These are phyloP conservation scores for Centella asiatica DNA, from an alignment of 129 eudicot genomes.

Conservation along the genomic window DNA sequence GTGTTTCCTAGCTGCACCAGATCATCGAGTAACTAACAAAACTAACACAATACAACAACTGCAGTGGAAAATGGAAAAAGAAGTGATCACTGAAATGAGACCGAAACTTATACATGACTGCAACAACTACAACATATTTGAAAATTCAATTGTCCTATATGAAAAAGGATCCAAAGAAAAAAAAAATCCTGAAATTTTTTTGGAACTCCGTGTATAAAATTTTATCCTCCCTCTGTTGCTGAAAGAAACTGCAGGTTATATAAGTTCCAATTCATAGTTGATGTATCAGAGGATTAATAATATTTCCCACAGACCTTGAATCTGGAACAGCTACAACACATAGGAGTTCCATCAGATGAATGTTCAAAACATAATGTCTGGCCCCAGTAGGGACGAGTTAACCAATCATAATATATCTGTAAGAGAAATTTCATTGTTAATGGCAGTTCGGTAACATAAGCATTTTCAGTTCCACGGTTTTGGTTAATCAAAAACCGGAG, in stretches of 20 bases:
- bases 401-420: background rate
- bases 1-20: constrained; percentile 6
- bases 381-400: background rate
- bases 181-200: no score
- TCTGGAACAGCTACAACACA: background rate
- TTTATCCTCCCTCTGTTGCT: no score
- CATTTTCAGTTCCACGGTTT: background rate
- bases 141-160: background rate
- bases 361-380: background rate
- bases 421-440: background rate
- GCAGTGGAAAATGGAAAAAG: no score
- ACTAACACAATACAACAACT: no score
- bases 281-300: background rate
- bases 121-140: background rate
- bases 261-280: background rate
- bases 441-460: background rate
- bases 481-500: background rate
- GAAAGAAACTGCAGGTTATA: no score
- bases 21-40: background rate
- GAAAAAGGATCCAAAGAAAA: no score
- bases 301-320: background rate
- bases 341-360: background rate
- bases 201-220: no score
- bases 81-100: background rate
- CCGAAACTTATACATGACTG: background rate